Evolutionary conservation across 2,329 filamentous ascomycete species (phyloP), one percentile per base, ranked within the genome.

Genomic region (Colletotrichum karsti): DNA sequence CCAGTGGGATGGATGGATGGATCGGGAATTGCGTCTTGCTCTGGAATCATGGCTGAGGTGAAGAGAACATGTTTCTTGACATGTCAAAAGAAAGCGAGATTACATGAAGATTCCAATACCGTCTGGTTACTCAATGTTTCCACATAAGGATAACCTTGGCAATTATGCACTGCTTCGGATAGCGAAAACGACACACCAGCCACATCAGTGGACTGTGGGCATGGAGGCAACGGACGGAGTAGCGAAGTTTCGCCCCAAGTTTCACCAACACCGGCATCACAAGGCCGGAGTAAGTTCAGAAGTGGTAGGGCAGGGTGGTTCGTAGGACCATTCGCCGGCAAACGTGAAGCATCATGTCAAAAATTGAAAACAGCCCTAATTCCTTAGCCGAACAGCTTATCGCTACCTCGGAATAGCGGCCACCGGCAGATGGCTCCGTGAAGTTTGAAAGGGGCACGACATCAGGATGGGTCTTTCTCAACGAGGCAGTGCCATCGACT

Each of bases 231-330:
- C 26, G 12, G 35, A 44, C 51, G 58, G 41, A 44, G 63, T 56
- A 44, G 4, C 28, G 22, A 53, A n/a, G 64, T 67, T 67, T 67
- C 64, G 64, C 39, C 39, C 30, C 59, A 33, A 18, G 60, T 67
- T 67, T 67, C 64, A 67, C 18, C 6, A 41, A 44, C 9, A n/a
- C 37, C 30, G 35, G 53, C 30, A 64, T 67, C 46, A 30, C 39
- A n/a, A 37, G 44, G 28, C 46, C 22, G 37, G 9, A n/a, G 8
- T 18, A 20, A 24, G 24, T 41, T 50, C n/a, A 5, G 33, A 18
- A 22, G 60, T 12, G 7, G 13, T 13, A 37, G 12, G 20, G n/a
- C 10, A 50, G 15, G n/a, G 33, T 26, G 12, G 37, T 20, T 46
- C 26, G n/a, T 12, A 37, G 13, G 22, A 4, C 7, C 3, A 22